Percentiles rank a stretch among this genome's conserved stretches.
These are phyloP conservation scores for Lycium ferocissimum DNA, from an alignment of 257 asterid species.

Conservation along the genomic window DNA sequence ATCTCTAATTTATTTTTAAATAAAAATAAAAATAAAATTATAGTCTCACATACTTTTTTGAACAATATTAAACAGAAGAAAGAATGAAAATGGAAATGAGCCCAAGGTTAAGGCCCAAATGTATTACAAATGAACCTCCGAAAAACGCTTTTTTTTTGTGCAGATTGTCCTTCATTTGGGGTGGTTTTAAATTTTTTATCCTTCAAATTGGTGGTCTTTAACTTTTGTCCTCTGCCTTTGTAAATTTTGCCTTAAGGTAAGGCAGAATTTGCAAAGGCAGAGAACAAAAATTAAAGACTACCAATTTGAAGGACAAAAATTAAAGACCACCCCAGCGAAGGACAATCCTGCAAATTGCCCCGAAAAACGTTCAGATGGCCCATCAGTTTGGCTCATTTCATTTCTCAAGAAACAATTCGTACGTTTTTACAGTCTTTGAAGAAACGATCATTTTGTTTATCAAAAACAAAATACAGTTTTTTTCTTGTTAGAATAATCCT, in stretches of 20 bases:
- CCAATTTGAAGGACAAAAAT: too few species aligned
- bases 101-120: conserved; percentile 3
- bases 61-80: neutral
- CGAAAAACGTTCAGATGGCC: neutral
- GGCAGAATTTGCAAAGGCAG: too few species aligned
- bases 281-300: too few species aligned
- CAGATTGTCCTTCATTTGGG: too few species aligned
- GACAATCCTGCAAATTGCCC: too few species aligned
- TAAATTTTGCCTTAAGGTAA: too few species aligned
- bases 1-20: neutral
- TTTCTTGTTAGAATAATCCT: neutral
- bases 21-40: neutral
- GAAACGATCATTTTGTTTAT: neutral
- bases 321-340: too few species aligned
- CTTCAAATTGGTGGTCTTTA: too few species aligned
- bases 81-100: neutral
- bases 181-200: too few species aligned
- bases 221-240: too few species aligned
- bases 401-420: neutral
- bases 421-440: too few species aligned
- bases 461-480: neutral
- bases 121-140: neutral
- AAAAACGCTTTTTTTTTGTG: neutral
- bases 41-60: neutral
- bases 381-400: neutral